Evolutionary conservation across 805 yeast species (phyloP), one percentile per base, ranked within the genome.

Genomic region (Schizosaccharomyces osmophilus): DNA sequence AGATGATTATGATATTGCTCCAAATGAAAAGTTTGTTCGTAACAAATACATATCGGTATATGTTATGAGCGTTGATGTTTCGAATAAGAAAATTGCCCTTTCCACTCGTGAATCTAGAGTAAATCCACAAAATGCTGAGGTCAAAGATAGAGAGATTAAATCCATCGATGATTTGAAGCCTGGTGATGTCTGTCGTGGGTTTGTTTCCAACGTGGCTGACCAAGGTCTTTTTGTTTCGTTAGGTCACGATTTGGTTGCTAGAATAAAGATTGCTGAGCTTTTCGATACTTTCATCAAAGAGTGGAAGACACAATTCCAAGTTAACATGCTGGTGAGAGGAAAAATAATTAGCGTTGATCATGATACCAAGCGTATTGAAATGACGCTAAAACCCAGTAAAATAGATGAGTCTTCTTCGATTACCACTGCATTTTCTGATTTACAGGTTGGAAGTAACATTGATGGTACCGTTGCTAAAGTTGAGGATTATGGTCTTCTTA

Each of bases 401-500:
- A 29, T 51, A 17, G 80, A 86, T 59, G 48, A 48, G 19, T 48
- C 36, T n/a, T 80, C 79, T 62, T 95, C 95, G 55, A 48, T 26
- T 29, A 60, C 66, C 51, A 63, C 64, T 8, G 67, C 68, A n/a
- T 82, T 84, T 65, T 82, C 78, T 55, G 93, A 85, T 62, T 75
- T 90, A 62, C 72, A 79, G 62, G 81, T 77, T 61, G 95, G 85
- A 62, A 85, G 83, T 32, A 73, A 83, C 39, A 80, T 75, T 66
- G 90, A 84, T 68, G 98, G 96, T 69, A 73, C 82, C 2, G 83
- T 90, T 55, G 82, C 80, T 69, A 79, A 79, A 64, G 85, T 83
- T 29, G 82, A 88, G 42, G 95, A 86, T 59, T 90, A 83, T 69
- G 98, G 98, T 74, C 95, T 87, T 2, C 90, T 90, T 69, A 84